Base-by-base conservation (phyloP, 305 asterid species). In the Solanum hybrid region DNA sequence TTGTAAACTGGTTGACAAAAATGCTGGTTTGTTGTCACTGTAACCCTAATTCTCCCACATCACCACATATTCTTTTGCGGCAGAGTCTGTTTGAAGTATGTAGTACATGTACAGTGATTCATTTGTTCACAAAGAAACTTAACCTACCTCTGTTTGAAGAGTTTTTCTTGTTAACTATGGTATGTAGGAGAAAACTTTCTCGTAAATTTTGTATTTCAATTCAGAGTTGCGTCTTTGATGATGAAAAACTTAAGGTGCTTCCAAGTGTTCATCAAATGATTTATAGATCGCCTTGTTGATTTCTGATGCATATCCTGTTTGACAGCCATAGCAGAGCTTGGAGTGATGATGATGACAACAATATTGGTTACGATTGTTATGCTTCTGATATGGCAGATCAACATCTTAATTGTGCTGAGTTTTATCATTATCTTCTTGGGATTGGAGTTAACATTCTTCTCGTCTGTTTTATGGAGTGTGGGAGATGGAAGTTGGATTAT, bases 301-400 rank as follows among this genome's bases (percentile, higher is more conserved):
- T 40, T 93, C 93, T 94, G 87, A 93, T 87, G 37, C 90, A 92
- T 80, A 87, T 84, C 46, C 78, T 81, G 20, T 91, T 93, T 90
- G 92, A 89, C 98, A 97, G 99, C 95, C 89, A 94, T 98, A 91
- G 99, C 99, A 34, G 99, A 97, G 93, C 92, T 97, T 66, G 99
- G 99, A 76, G 99, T 98, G 90, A 98, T 97, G 99, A 97, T 97
- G 99, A 97, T 95, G 98, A 95, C 98, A 56, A 97, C 99, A 80
- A 84, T 93, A 92, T 95, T 96, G 92, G 99, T 97, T 89, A 97
- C 99, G 42, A 95, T 98, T 42, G 99, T 98, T 90, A 98, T 98
- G 99, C 99, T 98, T 93, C 98, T 98, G 84, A 98, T 98, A 93
- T 98, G 99, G 99, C 99, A 97, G 96, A 95, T 96, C 90, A 95